Conservation (phyloP, 2,329 filamentous ascomycete species). For the Teratosphaeria zuluensis region DNA sequence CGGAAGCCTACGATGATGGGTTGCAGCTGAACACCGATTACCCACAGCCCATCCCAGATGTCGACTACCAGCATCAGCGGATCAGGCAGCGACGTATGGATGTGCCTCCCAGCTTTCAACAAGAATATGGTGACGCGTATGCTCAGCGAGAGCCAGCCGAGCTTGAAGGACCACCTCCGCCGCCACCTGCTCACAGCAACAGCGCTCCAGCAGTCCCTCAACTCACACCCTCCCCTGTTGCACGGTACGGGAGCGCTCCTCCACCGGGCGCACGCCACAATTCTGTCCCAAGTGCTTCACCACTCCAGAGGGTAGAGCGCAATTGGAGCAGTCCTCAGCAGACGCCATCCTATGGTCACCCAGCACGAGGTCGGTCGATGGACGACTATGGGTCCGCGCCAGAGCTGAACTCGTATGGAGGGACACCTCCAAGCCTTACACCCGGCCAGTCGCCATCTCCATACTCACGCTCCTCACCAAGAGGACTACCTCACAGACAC, state of each 20-base stretch:
- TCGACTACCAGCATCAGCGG: conserved; percentile 24
- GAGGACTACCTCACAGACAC: conserved; percentile 18
- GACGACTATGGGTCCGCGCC: conserved; percentile 22
- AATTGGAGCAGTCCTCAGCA: conserved; percentile 16
- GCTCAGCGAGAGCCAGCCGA: conserved; percentile 12
- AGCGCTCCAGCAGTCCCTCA: conserved; percentile 24
- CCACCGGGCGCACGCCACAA: conserved; percentile 13
- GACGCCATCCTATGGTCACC: conserved; percentile 11
- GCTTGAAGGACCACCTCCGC: conserved; percentile 22
- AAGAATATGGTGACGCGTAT: conserved; percentile 17
- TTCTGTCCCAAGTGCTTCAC: conserved; percentile 19
- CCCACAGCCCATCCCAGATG: conserved; percentile 25
- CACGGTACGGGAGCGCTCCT: conserved; percentile 14
- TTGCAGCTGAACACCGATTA: conserved; percentile 21
- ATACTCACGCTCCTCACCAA: conserved; percentile 11
- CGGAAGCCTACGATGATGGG: conserved; percentile 14
- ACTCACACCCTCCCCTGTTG: conserved; percentile 10
- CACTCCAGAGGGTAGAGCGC: conserved; percentile 22
- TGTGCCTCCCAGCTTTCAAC: conserved; percentile 19
- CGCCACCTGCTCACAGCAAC: conserved; percentile 28
- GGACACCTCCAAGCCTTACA: conserved; percentile 14
- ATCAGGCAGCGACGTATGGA: conserved; percentile 17
- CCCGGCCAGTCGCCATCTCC: conserved; percentile 19
- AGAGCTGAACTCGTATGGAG: conserved; percentile 20
- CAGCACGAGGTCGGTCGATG: conserved; percentile 18